These are phyloP conservation scores for Exophiala calicioides DNA, from an alignment of 2,329 filamentous ascomycete species.

Conservation along the genomic window DNA sequence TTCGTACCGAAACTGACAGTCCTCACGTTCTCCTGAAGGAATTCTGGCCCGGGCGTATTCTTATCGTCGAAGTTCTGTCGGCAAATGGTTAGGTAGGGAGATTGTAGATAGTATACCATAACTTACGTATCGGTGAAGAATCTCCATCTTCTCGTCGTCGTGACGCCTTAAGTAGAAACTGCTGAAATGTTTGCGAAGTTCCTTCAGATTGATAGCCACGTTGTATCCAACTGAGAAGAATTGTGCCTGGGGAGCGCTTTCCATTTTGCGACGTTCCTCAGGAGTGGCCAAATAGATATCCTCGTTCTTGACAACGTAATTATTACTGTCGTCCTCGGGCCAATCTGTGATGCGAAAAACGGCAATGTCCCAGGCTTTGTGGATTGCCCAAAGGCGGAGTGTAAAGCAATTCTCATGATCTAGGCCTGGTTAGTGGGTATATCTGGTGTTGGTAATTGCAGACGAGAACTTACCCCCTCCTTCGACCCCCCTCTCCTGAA, in stretches of 20 bases:
- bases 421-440: slow-evolving; percentile 4
- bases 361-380: slow-evolving; percentile 9
- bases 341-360: slow-evolving; percentile 12
- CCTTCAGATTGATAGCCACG: slow-evolving; percentile 1
- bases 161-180: slow-evolving; percentile 2
- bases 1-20: slow-evolving; percentile 15
- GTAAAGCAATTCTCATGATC: background rate
- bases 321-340: background rate
- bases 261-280: slow-evolving; percentile 3
- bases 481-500: background rate
- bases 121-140: slow-evolving; percentile 10
- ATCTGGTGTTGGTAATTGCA: background rate
- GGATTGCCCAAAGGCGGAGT: slow-evolving; percentile 15
- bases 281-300: slow-evolving; percentile 6
- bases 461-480: slow-evolving; percentile 3
- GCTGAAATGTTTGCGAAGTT: slow-evolving; percentile 1
- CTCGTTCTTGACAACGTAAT: background rate
- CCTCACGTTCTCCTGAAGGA: slow-evolving; percentile 3
- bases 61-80: slow-evolving; percentile 1
- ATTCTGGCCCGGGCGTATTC: background rate
- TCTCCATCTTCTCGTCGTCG: slow-evolving; percentile 3
- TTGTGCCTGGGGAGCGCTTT: background rate
- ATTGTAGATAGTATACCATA: background rate
- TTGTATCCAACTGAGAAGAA: slow-evolving; percentile 14
- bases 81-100: slow-evolving; percentile 2